phyloP scores from a whole-genome alignment of 129 eudicot genomes.

The carrot (Daucus carota) region DNA sequence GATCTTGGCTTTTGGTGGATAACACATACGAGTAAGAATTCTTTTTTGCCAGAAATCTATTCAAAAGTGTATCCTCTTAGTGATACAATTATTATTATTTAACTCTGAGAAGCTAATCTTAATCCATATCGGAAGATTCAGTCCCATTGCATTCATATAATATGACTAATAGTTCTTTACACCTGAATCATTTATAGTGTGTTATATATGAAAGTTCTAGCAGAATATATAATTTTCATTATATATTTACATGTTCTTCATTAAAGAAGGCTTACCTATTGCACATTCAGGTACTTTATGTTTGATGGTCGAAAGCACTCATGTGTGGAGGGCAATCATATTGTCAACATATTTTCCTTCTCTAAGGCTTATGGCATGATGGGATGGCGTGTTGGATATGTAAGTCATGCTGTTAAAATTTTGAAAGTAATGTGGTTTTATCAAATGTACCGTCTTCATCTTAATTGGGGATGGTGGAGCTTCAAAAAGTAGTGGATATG shows the following conservation, averaged over 20 bases:
- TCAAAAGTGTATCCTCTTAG: not conserved
- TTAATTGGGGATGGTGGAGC: not conserved
- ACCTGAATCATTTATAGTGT: not conserved
- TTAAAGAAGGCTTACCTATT: not conserved
- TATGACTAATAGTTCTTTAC: not conserved
- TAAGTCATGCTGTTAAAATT: conserved; percentile 35
- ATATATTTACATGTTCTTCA: not conserved
- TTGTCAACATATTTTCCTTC: conserved; percentile 89
- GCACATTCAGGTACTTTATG: conserved; percentile 77
- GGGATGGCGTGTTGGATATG: conserved; percentile 99
- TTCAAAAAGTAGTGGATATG: not conserved
- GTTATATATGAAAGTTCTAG: conserved; percentile 1
- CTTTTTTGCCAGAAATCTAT: conserved; percentile 2
- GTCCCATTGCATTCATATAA: not conserved
- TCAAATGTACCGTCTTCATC: not conserved
- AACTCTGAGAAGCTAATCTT: not conserved
- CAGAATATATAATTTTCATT: not conserved
- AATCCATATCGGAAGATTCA: not conserved
- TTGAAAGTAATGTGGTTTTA: not conserved
- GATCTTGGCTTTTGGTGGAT: conserved; percentile 98
- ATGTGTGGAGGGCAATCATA: conserved; percentile 79
- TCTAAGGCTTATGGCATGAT: conserved; percentile 99
- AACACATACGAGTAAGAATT: conserved; percentile 94
- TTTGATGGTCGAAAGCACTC: conserved; percentile 94
- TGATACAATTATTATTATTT: not conserved